A percentile compares a stretch with the other conserved stretches of the same genome.
Evolutionary conservation across 169 alveolate species (phyloP).

Genomic region (Toxoplasma gondii): DNA sequence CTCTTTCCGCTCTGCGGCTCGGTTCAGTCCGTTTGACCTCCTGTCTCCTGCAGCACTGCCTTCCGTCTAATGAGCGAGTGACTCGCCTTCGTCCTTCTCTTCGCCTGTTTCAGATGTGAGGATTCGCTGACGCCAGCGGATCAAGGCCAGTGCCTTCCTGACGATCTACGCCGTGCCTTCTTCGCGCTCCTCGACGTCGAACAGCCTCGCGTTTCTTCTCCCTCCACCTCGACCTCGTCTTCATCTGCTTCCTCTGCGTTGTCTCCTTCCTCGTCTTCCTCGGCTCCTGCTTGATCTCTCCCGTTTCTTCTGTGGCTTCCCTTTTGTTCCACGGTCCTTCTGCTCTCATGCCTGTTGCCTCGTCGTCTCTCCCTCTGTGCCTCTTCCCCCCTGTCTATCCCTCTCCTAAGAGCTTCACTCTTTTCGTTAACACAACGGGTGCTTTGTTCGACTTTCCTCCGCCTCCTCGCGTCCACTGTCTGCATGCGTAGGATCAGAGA

Average conservation of each 20-base stretch:
- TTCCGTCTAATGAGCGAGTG: too few species aligned
- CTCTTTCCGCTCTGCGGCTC: too few species aligned
- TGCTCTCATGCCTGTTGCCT: too few species aligned
- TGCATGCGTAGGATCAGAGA: too few species aligned
- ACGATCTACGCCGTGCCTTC: background rate
- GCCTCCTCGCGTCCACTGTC: too few species aligned
- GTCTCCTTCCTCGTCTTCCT: background rate
- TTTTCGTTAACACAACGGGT: too few species aligned
- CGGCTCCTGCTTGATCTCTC: background rate
- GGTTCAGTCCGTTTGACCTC: background rate
- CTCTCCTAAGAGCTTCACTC: too few species aligned
- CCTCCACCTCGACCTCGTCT: background rate
- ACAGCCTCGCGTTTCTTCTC: background rate
- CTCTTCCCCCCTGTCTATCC: background rate
- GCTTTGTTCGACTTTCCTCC: too few species aligned
- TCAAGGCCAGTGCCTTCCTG: background rate
- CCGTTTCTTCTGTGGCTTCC: background rate
- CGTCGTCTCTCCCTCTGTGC: background rate
- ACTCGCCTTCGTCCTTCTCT: background rate
- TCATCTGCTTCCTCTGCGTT: background rate
- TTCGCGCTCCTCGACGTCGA: slow-evolving; percentile 5
- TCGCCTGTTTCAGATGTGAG: background rate
- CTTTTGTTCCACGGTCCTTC: too few species aligned
- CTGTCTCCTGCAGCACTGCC: background rate
- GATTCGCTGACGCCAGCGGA: background rate